phyloP scores from a whole-genome alignment of 2,329 filamentous ascomycete species.

The Phoma sp. region DNA sequence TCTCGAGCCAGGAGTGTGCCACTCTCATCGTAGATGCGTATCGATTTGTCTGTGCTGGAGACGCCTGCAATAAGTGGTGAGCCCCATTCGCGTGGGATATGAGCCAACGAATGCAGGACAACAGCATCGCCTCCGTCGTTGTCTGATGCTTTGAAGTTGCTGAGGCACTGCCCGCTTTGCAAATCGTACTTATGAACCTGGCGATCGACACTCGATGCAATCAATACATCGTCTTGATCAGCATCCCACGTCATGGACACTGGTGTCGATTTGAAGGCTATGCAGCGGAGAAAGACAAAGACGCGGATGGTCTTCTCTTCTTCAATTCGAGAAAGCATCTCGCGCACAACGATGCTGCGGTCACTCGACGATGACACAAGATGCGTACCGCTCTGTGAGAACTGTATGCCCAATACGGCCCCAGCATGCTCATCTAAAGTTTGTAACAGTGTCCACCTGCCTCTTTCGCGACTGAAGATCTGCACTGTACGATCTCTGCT shows the following conservation, averaged over 20 bases:
- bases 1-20: conserved; percentile 83
- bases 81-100: conserved; percentile 61
- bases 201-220: conserved; percentile 68
- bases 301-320: conserved; percentile 66
- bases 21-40: conserved; percentile 84
- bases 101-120: conserved; percentile 77
- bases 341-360: conserved; percentile 82
- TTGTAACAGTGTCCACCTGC: conserved; percentile 78
- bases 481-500: conserved; percentile 86
- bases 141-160: conserved; percentile 83
- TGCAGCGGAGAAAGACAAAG: conserved; percentile 76
- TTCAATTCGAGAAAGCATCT: conserved; percentile 74
- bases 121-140: conserved; percentile 80
- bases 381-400: conserved; percentile 71
- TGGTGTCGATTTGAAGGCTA: conserved; percentile 85
- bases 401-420: conserved; percentile 78
- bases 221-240: conserved; percentile 62
- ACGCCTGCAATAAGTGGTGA: conserved; percentile 79
- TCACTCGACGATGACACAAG: conserved; percentile 85
- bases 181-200: conserved; percentile 67
- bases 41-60: conserved; percentile 94
- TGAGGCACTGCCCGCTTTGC: conserved; percentile 70
- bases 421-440: conserved; percentile 92
- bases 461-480: conserved; percentile 70
- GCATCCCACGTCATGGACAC: conserved; percentile 78